Base-by-base conservation (phyloP, 345 rosid species). In the Schrenkiella parvula region DNA sequence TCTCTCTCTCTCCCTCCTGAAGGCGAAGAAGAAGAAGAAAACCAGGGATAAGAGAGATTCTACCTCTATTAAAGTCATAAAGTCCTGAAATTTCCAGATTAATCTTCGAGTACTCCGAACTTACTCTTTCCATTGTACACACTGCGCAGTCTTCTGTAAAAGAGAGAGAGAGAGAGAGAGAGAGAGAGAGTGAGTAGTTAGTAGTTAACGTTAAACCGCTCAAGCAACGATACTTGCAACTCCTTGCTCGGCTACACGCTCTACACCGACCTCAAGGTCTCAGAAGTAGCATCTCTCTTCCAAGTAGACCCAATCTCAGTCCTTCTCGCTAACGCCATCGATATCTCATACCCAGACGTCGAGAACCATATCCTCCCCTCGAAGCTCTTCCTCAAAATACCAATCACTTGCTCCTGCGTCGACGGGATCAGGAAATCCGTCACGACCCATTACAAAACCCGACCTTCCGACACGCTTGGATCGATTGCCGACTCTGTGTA, bases 281-380 rank as follows among this genome's bases (percentile, higher is more conserved):
- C 99, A 10, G 99, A 95, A 70, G 95, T 95, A 0, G 97, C 95
- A 2, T 89, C 97, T n/a, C 96, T 95, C 79, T 95, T 95, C 81
- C 92, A 91, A 74, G 83, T 91, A 1, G 99, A 95, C 82, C 97
- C 99, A 12, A 81, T 95, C 70, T 71, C 97, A 5, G 70, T 95
- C 61, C 91, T 95, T 47, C 84, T 89, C 5, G 84, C 90, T 21
- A 95, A 95, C 73, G 86, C 99, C 83, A 88, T 95, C 70, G 99
- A 95, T 74, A 89, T 95, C 77, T 88, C 97, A 26, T 95, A 89
- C 88, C 87, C 97, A 2, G 99, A 95, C 75, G 90, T 95, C 56
- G 99, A 95, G 55, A 95, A 95, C 85, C 93, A 82, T 56, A 91
- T 95, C 78, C 93, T 95, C 18, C 99, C 99, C 4, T 79, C 96